These are phyloP conservation scores for Apophysomyces trapeziformis DNA, from an alignment of 371 early-diverging fungal species.

Conservation along the genomic window DNA sequence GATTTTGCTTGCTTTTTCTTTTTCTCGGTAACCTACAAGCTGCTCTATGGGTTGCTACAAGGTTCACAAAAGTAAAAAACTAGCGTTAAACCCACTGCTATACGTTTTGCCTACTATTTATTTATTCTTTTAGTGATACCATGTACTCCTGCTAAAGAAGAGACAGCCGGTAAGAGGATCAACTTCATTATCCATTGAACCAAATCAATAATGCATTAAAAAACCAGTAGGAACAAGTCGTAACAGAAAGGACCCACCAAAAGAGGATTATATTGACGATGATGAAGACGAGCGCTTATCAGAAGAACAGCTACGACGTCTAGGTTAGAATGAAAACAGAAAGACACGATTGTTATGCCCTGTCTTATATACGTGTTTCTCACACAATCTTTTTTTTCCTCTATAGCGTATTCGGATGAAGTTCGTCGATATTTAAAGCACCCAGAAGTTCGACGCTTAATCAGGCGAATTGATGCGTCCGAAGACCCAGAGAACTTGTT, in stretches of 20 bases:
- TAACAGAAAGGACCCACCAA: constrained; percentile 6
- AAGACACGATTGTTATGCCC: no score
- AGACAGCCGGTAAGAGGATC: background rate
- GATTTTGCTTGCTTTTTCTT: background rate
- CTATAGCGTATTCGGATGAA: constrained; percentile 33
- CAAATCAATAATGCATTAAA: background rate
- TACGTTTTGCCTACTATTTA: background rate
- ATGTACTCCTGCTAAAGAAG: constrained; percentile 2
- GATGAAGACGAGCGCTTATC: constrained; percentile 30
- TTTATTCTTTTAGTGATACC: background rate
- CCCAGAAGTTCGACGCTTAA: constrained; percentile 34
- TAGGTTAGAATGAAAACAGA: constrained; percentile 8
- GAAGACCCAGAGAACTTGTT: constrained; percentile 30
- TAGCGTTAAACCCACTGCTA: background rate
- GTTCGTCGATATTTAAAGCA: constrained; percentile 36
- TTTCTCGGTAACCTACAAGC: constrained; percentile 8
- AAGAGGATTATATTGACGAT: constrained; percentile 26
- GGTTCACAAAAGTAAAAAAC: constrained; percentile 40
- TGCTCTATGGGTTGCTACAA: constrained; percentile 50
- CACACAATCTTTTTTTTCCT: constrained; percentile 20
- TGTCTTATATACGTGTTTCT: background rate
- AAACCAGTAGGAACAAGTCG: background rate
- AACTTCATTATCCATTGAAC: background rate
- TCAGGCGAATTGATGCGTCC: constrained; percentile 32
- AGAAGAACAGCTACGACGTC: constrained; percentile 15